A percentile compares a stretch with the other conserved stretches of the same genome.
Evolutionary conservation across 225 moss, liverwort and hornwort genomes (phyloP).

Genomic region (Pleurozium schreberi): DNA sequence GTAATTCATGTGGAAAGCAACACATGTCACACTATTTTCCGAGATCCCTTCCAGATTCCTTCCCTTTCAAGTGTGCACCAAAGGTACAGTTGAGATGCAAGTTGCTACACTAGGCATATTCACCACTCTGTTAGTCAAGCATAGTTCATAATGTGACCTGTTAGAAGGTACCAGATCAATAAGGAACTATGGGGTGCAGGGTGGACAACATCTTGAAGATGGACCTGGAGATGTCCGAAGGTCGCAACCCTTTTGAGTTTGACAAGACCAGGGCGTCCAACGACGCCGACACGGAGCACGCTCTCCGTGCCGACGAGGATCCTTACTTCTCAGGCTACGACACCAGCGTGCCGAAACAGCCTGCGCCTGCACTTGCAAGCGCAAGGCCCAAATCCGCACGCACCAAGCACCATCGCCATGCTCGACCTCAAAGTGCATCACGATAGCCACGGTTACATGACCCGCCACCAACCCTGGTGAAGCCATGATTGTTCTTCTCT

Average conservation of each 20-base stretch:
- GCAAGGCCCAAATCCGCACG: slow-evolving; percentile 74
- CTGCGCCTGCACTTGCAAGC: slow-evolving; percentile 26
- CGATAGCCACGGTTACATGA: background rate
- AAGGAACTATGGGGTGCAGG: slow-evolving; percentile 26
- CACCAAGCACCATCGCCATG: slow-evolving; percentile 44
- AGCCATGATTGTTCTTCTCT: background rate
- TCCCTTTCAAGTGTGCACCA: background rate
- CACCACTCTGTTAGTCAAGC: background rate
- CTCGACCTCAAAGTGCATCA: slow-evolving; percentile 32
- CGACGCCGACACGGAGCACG: slow-evolving; percentile 58
- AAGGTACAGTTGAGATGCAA: background rate
- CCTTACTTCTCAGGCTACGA: slow-evolving; percentile 45
- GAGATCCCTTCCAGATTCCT: background rate
- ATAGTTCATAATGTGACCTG: background rate
- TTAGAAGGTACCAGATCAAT: background rate
- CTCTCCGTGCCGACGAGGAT: slow-evolving; percentile 47
- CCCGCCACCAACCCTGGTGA: background rate
- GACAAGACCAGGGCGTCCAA: slow-evolving; percentile 35
- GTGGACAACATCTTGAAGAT: slow-evolving; percentile 82
- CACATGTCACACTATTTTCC: background rate
- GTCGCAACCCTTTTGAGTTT: slow-evolving; percentile 56
- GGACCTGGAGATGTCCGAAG: slow-evolving; percentile 73
- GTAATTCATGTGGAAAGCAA: background rate
- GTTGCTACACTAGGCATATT: background rate
- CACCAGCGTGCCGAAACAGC: slow-evolving; percentile 14